Evolutionary conservation across 106 monocot species (phyloP).

Genomic region (Vanilla planifolia): DNA sequence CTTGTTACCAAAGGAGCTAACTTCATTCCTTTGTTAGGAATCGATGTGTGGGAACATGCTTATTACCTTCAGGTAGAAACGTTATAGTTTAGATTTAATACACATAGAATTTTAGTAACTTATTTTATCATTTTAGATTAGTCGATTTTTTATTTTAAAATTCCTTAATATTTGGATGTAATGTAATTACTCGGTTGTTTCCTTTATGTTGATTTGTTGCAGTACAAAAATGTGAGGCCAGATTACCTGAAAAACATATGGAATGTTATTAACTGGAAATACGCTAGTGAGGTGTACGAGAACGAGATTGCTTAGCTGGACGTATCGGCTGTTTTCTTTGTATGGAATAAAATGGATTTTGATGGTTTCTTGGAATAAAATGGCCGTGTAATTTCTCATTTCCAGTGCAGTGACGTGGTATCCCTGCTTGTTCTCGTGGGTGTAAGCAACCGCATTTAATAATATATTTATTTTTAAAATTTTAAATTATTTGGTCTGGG

Average conservation of each 20-base stretch:
- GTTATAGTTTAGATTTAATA: neutral
- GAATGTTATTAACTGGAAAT: conserved; percentile 84
- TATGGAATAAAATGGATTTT: neutral
- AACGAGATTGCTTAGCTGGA: conserved; percentile 20
- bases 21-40: conserved; percentile 67
- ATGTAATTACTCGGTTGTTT: too few relatives aligned
- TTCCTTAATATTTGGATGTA: too few relatives aligned
- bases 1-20: conserved; percentile 66
- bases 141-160: too few relatives aligned
- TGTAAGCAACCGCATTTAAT: too few relatives aligned
- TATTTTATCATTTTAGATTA: too few relatives aligned
- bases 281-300: conserved; percentile 56
- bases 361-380: neutral
- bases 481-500: too few relatives aligned
- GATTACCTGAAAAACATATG: conserved; percentile 76
- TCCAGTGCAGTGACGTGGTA: neutral
- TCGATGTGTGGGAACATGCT: conserved; percentile 90
- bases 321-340: neutral
- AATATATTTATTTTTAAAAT: too few relatives aligned
- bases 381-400: neutral
- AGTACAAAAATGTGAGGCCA: conserved; percentile 77
- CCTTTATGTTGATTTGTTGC: conserved; percentile 5
- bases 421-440: too few relatives aligned
- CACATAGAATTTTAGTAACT: too few relatives aligned
- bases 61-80: conserved; percentile 69